These are phyloP conservation scores for Cryoendolithus antarcticus DNA, from an alignment of 2,329 filamentous ascomycete species.

Conservation along the genomic window DNA sequence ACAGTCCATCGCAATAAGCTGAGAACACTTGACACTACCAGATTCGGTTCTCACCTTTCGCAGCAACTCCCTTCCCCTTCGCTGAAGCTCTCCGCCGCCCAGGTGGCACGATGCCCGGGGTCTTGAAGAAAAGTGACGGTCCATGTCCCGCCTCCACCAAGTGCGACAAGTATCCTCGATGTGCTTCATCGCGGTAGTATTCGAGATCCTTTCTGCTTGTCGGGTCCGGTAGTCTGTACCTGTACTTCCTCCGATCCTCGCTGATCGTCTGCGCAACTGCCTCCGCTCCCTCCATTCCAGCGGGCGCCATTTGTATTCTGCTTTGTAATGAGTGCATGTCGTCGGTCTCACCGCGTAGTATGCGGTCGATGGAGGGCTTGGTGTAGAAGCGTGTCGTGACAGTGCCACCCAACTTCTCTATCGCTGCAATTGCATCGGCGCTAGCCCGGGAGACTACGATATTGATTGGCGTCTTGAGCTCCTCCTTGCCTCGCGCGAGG, in stretches of 20 bases:
- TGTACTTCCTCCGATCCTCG: constrained; percentile 40
- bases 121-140: constrained; percentile 82
- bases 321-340: constrained; percentile 39
- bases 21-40: constrained; percentile 1
- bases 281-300: constrained; percentile 19
- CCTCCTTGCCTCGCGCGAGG: constrained; percentile 49
- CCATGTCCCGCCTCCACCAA: constrained; percentile 68
- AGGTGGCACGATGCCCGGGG: constrained; percentile 24
- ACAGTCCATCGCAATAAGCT: too few species aligned
- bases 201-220: constrained; percentile 84
- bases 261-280: constrained; percentile 27
- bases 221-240: constrained; percentile 76
- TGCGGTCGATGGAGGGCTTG: constrained; percentile 59
- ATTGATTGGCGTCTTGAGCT: constrained; percentile 70
- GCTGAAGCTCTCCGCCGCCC: constrained; percentile 3
- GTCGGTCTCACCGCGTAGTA: constrained; percentile 50
- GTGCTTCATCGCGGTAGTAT: constrained; percentile 89
- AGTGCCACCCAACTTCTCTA: constrained; percentile 74
- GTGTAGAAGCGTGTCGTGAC: constrained; percentile 89
- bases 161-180: constrained; percentile 81
- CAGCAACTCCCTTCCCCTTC: constrained; percentile 2
- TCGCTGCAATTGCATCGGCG: constrained; percentile 63
- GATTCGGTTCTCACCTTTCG: constrained; percentile 4
- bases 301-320: constrained; percentile 14
- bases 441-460: constrained; percentile 86